A percentile compares a stretch with the other conserved stretches of the same genome.
These are phyloP conservation scores for Coccinonectria pachysandricola DNA, from an alignment of 2,329 filamentous ascomycete genomes.

Conservation along the genomic window DNA sequence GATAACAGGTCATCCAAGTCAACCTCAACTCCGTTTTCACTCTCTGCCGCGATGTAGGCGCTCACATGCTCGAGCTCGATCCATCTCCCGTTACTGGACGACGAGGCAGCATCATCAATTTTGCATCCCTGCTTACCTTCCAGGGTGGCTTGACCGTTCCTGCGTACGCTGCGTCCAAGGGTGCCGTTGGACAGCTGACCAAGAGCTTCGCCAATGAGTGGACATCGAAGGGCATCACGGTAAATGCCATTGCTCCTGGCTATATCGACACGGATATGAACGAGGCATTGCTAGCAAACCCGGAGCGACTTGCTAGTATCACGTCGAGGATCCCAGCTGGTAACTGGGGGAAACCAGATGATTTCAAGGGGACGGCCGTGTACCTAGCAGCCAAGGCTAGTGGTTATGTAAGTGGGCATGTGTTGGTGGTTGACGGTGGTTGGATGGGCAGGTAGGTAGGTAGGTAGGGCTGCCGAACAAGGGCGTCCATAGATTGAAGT, in stretches of 20 bases:
- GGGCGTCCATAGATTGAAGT: too few relatives aligned
- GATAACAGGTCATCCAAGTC: conserved; percentile 60
- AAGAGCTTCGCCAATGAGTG: conserved; percentile 84
- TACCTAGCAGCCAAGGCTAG: conserved; percentile 70
- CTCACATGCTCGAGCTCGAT: conserved; percentile 59
- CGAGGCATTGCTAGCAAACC: conserved; percentile 63
- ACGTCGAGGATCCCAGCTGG: conserved; percentile 73
- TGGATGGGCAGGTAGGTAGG: conserved; percentile 70
- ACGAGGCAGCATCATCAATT: conserved; percentile 69
- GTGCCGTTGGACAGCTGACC: conserved; percentile 73
- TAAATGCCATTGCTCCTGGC: conserved; percentile 82
- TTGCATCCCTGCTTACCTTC: conserved; percentile 71
- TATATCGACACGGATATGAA: conserved; percentile 98
- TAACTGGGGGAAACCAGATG: conserved; percentile 72
- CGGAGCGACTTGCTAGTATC: conserved; percentile 60
- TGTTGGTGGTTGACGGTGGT: conserved; percentile 76
- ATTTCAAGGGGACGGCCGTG: conserved; percentile 76
- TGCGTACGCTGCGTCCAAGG: conserved; percentile 79
- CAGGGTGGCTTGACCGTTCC: conserved; percentile 83
- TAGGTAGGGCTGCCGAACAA: too few relatives aligned
- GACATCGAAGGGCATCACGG: conserved; percentile 66
- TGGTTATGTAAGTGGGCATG: conserved; percentile 71
- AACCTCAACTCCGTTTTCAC: conserved; percentile 78
- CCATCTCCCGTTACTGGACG: conserved; percentile 39
- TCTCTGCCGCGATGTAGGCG: conserved; percentile 65